These are phyloP conservation scores for Penicillium capsulatum DNA, from an alignment of 2,329 filamentous ascomycete genomes.

Conservation along the genomic window DNA sequence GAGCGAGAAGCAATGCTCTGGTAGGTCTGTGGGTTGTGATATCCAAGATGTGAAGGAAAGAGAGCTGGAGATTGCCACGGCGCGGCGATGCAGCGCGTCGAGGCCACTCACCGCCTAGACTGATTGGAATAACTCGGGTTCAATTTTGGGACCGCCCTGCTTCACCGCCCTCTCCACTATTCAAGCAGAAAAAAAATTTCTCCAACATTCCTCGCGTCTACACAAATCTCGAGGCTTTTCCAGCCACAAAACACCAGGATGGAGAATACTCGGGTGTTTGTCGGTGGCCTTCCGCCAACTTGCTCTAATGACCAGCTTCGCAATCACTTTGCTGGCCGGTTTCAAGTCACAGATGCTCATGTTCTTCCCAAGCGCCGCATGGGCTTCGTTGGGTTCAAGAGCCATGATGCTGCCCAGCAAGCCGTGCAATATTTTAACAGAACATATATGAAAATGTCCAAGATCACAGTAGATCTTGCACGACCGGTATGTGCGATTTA, in stretches of 20 bases:
- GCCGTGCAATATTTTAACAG: constrained; percentile 95
- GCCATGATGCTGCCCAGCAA: constrained; percentile 69
- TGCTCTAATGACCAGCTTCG: constrained; percentile 80
- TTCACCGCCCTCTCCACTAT: constrained; percentile 36
- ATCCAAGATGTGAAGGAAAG: constrained; percentile 3
- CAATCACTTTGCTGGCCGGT: constrained; percentile 78
- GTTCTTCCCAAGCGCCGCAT: constrained; percentile 85
- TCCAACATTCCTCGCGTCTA: constrained; percentile 12
- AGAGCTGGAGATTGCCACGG: constrained; percentile 1
- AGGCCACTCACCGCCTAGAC: constrained; percentile 11
- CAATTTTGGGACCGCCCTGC: constrained; percentile 4
- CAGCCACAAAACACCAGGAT: constrained; percentile 44
- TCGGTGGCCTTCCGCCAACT: constrained; percentile 73
- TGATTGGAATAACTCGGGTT: constrained; percentile 9
- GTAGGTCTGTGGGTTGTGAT: neutral
- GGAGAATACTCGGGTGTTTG: constrained; percentile 72
- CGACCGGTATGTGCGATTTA: constrained; percentile 59
- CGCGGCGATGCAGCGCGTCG: constrained; percentile 14
- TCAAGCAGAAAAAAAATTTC: constrained; percentile 26
- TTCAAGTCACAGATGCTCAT: constrained; percentile 83
- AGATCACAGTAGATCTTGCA: constrained; percentile 83
- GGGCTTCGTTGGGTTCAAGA: constrained; percentile 92
- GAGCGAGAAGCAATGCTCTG: neutral
- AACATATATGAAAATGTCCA: constrained; percentile 93
- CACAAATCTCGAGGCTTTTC: constrained; percentile 15